These are phyloP conservation scores for Leucogyrophana mollusca DNA, from an alignment of 768 basidiomycete species.

Conservation along the genomic window DNA sequence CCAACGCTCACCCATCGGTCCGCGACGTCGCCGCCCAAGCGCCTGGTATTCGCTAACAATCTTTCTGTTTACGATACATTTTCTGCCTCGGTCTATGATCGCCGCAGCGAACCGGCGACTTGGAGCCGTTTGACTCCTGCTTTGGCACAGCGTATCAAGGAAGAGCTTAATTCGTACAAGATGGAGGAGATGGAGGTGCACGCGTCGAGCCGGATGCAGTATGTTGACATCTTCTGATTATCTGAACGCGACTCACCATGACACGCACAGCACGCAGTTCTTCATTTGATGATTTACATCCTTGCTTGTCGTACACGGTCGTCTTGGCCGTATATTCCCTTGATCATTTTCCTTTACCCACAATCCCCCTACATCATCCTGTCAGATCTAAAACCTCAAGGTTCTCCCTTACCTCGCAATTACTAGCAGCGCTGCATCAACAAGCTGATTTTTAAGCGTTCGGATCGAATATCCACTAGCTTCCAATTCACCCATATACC, in stretches of 20 bases:
- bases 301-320: slow-evolving; percentile 1
- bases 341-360: slow-evolving; percentile 3
- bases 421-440: slow-evolving; percentile 21
- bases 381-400: slow-evolving; percentile 10
- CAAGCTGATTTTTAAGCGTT: slow-evolving; percentile 18
- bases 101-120: slow-evolving; percentile 93
- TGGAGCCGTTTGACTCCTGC: slow-evolving; percentile 96
- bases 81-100: slow-evolving; percentile 85
- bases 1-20: slow-evolving; percentile 69
- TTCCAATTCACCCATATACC: slow-evolving; percentile 31
- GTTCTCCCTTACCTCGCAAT: slow-evolving; percentile 16
- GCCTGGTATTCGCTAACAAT: slow-evolving; percentile 86
- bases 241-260: slow-evolving; percentile 9
- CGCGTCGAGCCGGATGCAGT: slow-evolving; percentile 89
- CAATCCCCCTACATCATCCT: slow-evolving; percentile 1
- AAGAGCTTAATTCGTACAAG: slow-evolving; percentile 97
- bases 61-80: slow-evolving; percentile 98
- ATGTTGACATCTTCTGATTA: slow-evolving; percentile 33
- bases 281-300: slow-evolving; percentile 61
- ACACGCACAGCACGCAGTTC: slow-evolving; percentile 70
- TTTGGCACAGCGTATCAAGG: slow-evolving; percentile 95
- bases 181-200: slow-evolving; percentile 99
- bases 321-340: slow-evolving; percentile 2
- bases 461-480: slow-evolving; percentile 31
- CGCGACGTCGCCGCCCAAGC: slow-evolving; percentile 67